Percentiles rank a stretch among this genome's conserved stretches.
phyloP scores from a whole-genome alignment of 108 stramenopile species.

The Parmales sp. region DNA sequence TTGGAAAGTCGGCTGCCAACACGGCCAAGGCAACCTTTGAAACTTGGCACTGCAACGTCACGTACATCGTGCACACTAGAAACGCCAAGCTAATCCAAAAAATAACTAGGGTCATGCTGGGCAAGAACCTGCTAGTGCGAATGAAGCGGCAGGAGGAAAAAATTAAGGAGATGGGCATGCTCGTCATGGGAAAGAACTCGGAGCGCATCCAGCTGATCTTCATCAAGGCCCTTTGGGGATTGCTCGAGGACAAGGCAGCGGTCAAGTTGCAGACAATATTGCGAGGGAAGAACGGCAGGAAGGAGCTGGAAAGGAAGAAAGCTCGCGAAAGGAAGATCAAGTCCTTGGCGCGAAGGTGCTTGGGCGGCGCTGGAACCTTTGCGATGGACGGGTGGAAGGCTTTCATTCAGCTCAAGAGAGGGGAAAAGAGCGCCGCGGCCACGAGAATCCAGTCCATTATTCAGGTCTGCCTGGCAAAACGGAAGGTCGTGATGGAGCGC shows the following conservation, averaged over 20 bases:
- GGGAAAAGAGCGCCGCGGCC: background rate
- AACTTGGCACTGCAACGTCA: background rate
- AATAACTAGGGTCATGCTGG: background rate
- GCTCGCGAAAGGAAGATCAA: background rate
- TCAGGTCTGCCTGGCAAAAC: background rate
- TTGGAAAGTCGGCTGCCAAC: background rate
- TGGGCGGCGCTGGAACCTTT: background rate
- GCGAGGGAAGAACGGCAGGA: conserved; percentile 1
- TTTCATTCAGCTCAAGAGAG: background rate
- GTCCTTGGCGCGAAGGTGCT: background rate
- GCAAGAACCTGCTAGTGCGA: background rate
- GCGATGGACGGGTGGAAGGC: background rate
- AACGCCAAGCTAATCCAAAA: background rate
- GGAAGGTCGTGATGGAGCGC: background rate
- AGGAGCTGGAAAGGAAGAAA: background rate
- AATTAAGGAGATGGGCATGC: background rate
- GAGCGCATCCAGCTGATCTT: background rate
- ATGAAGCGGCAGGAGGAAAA: conserved; percentile 1
- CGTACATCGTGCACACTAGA: background rate
- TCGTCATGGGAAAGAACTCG: background rate
- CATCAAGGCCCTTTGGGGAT: background rate
- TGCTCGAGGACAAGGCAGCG: background rate
- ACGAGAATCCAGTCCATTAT: background rate
- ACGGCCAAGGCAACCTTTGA: background rate
- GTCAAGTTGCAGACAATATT: background rate